Evolutionary conservation across 179 eudicot genomes (phyloP), one percentile per base, ranked within the genome.

Genomic region (Camellia oleifera): DNA sequence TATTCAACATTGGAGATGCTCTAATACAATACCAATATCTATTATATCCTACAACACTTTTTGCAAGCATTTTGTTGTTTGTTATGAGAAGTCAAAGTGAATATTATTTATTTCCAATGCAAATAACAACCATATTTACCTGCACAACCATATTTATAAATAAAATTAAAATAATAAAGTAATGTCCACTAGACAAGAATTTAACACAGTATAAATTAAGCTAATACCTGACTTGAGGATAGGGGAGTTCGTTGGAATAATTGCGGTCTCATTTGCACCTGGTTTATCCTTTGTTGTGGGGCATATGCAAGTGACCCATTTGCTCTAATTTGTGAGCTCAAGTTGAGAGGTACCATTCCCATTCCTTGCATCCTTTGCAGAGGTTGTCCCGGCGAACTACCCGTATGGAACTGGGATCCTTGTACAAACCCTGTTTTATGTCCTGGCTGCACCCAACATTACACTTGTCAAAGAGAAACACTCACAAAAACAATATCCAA

Each of bases 281-380:
- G 86, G 74, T 79, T 89, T 77, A 93, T 87, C 81, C 92, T 80
- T 77, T 90, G 96, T 81, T 92, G 40, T 32, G 40, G 98, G 69
- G 86, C 87, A 80, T 90, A 93, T 60, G 90, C 72, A 63, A 84
- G 77, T 11, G 92, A 81, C 74, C 93, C 91, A 82, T 90, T 92
- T 60, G 85, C 85, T 83, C 94, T 88, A 54, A 86, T 82, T 81
- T 93, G 97, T 26, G 94, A 85, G 86, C 85, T 86, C 82, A 88
- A 81, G 77, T 83, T 86, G 66, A 82, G 84, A 32, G 86, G 62
- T 14, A 92, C 85, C 89, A 92, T 86, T 73, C 90, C 93, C 81
- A 93, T 81, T 65, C 91, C 89, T 87, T 89, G 40, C 40, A 32
- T 32, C 40, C 40, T 2, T 32, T 32, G 40, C 40, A 32, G 40